Evolutionary conservation across 2,329 filamentous ascomycete species (phyloP).

Genomic region (Colletotrichum orbiculare): DNA sequence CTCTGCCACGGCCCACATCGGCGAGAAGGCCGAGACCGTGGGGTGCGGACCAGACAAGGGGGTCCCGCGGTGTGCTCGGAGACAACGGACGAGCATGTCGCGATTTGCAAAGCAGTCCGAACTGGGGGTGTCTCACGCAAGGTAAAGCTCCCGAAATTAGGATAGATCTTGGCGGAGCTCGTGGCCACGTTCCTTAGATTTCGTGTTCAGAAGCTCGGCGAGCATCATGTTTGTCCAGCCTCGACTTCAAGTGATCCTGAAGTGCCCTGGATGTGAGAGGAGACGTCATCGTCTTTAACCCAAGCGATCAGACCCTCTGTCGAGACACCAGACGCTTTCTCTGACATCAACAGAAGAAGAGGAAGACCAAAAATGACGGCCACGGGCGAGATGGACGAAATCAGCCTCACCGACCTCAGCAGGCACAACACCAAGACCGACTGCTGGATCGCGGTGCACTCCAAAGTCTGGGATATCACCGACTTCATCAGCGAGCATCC

Average conservation of each 20-base stretch:
- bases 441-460: constrained; percentile 77
- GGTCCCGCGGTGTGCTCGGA: not conserved
- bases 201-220: not conserved
- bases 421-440: constrained; percentile 60
- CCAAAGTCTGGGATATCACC: constrained; percentile 76
- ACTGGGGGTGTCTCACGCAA: not conserved
- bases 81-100: constrained; percentile 19
- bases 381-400: constrained; percentile 7
- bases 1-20: constrained; percentile 23
- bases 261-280: not conserved
- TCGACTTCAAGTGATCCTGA: not conserved
- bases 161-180: not conserved
- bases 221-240: not conserved
- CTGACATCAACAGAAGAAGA: constrained; percentile 1
- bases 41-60: constrained; percentile 11
- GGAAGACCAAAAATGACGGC: not conserved
- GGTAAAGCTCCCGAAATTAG: not conserved
- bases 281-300: too few relatives aligned
- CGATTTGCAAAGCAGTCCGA: constrained; percentile 13
- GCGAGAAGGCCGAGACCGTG: constrained; percentile 22
- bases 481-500: constrained; percentile 61
- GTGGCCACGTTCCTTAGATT: constrained; percentile 1
- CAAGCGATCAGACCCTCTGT: not conserved
- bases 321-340: not conserved
- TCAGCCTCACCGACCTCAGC: constrained; percentile 51